phyloP scores from a whole-genome alignment of 2,329 filamentous ascomycete genomes.

The Orbilia quercus region DNA sequence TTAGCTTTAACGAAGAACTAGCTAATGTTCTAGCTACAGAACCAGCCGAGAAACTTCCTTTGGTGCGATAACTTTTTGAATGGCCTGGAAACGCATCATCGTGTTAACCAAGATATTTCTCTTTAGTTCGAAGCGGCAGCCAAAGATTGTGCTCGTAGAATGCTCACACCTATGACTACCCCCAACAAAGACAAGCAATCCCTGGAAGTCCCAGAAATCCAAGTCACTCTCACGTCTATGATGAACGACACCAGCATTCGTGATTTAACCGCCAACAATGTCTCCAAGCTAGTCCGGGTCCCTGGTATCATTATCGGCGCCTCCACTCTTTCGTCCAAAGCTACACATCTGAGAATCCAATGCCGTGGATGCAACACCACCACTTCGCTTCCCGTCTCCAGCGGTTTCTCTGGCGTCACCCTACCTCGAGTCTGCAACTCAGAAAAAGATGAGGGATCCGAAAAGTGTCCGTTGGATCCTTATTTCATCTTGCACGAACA shows the following conservation, averaged over 20 bases:
- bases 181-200: conserved; percentile 70
- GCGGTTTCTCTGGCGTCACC: conserved; percentile 87
- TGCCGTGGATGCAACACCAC: conserved; percentile 85
- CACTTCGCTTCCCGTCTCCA: conserved; percentile 76
- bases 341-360: conserved; percentile 84
- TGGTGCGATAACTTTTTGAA: conserved; percentile 69
- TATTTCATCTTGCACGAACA: conserved; percentile 97
- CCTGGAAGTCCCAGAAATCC: conserved; percentile 92
- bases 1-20: conserved; percentile 94
- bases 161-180: conserved; percentile 81
- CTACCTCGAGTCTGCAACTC: conserved; percentile 81
- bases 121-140: conserved; percentile 87
- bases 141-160: conserved; percentile 89
- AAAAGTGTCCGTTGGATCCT: conserved; percentile 89
- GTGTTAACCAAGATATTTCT: background rate
- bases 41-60: conserved; percentile 89
- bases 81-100: too few species aligned
- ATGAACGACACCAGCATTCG: conserved; percentile 92
- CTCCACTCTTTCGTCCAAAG: conserved; percentile 95
- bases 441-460: conserved; percentile 71
- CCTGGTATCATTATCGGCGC: conserved; percentile 98
- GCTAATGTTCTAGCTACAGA: conserved; percentile 89
- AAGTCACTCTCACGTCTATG: conserved; percentile 92
- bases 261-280: conserved; percentile 89
- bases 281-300: conserved; percentile 93